Percentiles rank a stretch among this genome's conserved stretches.
Evolutionary conservation across 2,329 filamentous ascomycete genomes (phyloP).

Genomic region (Sporothrix brunneoviolacea): DNA sequence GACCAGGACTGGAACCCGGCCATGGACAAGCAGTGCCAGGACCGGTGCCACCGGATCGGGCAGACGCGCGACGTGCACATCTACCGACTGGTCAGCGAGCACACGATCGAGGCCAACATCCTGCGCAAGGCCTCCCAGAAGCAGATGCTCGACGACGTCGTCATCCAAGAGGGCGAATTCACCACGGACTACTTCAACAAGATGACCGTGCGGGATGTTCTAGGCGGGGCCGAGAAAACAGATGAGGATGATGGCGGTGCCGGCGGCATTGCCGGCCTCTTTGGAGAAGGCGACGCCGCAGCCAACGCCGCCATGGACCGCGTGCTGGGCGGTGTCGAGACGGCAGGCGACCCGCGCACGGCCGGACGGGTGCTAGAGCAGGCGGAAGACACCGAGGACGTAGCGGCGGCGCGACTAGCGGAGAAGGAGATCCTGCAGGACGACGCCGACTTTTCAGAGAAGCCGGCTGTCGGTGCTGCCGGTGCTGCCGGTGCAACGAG

Average conservation of each 20-base stretch:
- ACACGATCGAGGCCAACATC: constrained; percentile 97
- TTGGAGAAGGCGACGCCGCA: constrained; percentile 60
- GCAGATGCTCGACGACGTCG: constrained; percentile 93
- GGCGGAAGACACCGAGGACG: constrained; percentile 89
- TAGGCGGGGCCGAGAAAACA: constrained; percentile 32
- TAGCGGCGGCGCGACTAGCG: constrained; percentile 76
- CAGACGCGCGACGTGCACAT: constrained; percentile 98
- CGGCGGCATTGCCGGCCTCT: constrained; percentile 13
- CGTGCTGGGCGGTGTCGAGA: constrained; percentile 63
- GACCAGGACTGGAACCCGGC: constrained; percentile 99
- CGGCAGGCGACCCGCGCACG: constrained; percentile 48
- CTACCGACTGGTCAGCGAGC: constrained; percentile 85
- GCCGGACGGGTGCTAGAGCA: constrained; percentile 73
- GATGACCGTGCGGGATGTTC: constrained; percentile 63
- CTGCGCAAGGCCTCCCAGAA: constrained; percentile 95
- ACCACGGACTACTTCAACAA: constrained; percentile 93
- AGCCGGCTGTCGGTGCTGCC: constrained; percentile 32
- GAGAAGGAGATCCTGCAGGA: constrained; percentile 85
- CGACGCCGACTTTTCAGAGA: constrained; percentile 76
- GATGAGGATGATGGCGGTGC: constrained; percentile 17
- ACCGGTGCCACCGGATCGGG: constrained; percentile 92
- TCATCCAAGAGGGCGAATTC: constrained; percentile 97
- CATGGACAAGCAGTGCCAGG: constrained; percentile 99
- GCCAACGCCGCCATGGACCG: constrained; percentile 80
- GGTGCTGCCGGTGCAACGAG: constrained; percentile 41